These are phyloP conservation scores for Mucor lusitanicus DNA, from an alignment of 371 early-diverging fungal genomes.

Conservation along the genomic window DNA sequence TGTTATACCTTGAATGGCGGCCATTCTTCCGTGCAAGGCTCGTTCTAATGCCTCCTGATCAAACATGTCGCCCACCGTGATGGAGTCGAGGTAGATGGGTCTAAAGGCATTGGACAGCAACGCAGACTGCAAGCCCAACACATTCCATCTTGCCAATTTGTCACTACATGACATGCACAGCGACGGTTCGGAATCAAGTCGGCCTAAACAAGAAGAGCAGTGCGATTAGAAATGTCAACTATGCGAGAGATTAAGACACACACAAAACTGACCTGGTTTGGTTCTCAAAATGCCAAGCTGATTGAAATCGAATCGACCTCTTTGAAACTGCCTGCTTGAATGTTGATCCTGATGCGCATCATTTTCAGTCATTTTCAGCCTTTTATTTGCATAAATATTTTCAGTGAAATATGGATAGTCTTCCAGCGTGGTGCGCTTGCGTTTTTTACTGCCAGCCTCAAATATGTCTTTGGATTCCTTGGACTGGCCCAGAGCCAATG, in stretches of 20 bases:
- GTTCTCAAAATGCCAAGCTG: conserved; percentile 67
- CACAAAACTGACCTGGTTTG: conserved; percentile 65
- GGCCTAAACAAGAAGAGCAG: conserved; percentile 31
- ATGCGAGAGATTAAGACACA: background rate
- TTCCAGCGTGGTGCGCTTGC: conserved; percentile 20
- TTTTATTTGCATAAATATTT: conserved; percentile 39
- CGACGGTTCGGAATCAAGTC: conserved; percentile 77
- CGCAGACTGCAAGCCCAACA: conserved; percentile 75
- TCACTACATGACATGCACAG: conserved; percentile 89
- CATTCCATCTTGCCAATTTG: conserved; percentile 86
- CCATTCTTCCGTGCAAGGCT: conserved; percentile 62
- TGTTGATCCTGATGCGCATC: background rate
- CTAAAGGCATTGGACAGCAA: conserved; percentile 54
- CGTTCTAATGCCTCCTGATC: conserved; percentile 59
- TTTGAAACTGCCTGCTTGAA: conserved; percentile 23
- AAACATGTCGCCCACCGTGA: conserved; percentile 71
- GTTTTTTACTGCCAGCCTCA: conserved; percentile 33
- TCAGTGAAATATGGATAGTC: conserved; percentile 21
- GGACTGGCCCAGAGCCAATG: conserved; percentile 57
- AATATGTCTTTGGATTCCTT: conserved; percentile 47
- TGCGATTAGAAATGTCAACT: background rate
- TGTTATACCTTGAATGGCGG: conserved; percentile 17
- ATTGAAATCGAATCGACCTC: conserved; percentile 66
- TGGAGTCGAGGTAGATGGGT: conserved; percentile 71
- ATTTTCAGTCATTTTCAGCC: conserved; percentile 22